These are phyloP conservation scores for Flaveria linearis DNA, from an alignment of 129 eudicot species.

Conservation along the genomic window DNA sequence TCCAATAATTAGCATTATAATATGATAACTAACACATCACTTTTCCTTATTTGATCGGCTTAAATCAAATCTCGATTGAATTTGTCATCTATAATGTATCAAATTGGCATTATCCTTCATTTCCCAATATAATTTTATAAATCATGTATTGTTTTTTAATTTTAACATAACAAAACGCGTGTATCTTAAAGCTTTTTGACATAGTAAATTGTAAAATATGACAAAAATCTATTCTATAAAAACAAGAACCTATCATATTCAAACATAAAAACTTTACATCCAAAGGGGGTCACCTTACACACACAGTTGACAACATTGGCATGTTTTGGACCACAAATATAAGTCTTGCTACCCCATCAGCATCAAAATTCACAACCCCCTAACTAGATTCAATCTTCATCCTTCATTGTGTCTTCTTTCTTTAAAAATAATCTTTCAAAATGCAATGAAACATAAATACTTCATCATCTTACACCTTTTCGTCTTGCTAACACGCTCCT, in stretches of 20 bases:
- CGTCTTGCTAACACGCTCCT: conserved; percentile 27
- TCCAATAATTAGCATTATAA: not conserved
- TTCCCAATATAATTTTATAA: not conserved
- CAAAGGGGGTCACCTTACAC: conserved; percentile 14
- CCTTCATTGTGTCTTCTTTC: conserved; percentile 22
- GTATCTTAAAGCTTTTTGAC: too few species aligned
- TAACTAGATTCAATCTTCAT: not conserved
- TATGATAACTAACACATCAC: not conserved
- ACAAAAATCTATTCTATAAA: not conserved
- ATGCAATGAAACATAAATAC: conserved; percentile 48
- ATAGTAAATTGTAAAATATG: too few species aligned
- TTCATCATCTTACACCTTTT: conserved; percentile 47
- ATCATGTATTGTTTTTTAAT: not conserved
- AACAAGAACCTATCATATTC: not conserved
- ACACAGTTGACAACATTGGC: conserved; percentile 3
- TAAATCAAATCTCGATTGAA: not conserved
- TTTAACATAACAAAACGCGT: too few species aligned
- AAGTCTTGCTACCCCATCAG: conserved; percentile 1
- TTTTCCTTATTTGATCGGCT: not conserved
- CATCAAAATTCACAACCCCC: not conserved
- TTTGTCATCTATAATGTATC: not conserved
- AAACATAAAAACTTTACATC: not conserved
- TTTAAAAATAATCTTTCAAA: conserved; percentile 28
- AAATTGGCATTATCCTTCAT: not conserved
- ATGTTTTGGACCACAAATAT: not conserved